Evolutionary conservation across 108 stramenopile genomes (phyloP).

Genomic region (Nitzschia sp.): DNA sequence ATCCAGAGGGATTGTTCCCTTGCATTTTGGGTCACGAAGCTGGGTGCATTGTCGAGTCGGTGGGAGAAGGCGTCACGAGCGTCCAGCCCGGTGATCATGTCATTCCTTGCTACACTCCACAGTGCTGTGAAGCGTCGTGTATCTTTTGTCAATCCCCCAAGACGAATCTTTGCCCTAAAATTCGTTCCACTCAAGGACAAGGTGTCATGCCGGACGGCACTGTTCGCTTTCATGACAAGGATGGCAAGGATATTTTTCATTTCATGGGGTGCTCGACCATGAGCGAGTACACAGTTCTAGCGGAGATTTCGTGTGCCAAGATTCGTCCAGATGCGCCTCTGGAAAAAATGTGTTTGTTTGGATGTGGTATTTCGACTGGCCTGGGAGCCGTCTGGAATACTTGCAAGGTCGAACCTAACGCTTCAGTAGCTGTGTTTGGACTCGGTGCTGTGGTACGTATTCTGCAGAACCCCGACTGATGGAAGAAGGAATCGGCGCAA

Average conservation of each 20-base stretch:
- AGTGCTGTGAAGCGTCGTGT: slow-evolving; percentile 72
- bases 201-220: slow-evolving; percentile 94
- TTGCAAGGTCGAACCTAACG: slow-evolving; percentile 84
- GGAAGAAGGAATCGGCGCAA: no score
- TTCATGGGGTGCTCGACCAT: slow-evolving; percentile 98
- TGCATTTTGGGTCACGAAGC: slow-evolving; percentile 87
- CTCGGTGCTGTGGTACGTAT: slow-evolving; percentile 85
- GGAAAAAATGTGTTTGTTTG: slow-evolving; percentile 90
- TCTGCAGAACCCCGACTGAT: background rate
- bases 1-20: slow-evolving; percentile 93
- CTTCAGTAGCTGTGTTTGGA: slow-evolving; percentile 93
- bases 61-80: slow-evolving; percentile 90
- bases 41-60: slow-evolving; percentile 86
- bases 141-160: slow-evolving; percentile 86
- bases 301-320: slow-evolving; percentile 92
- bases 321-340: slow-evolving; percentile 80
- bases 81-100: slow-evolving; percentile 84
- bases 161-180: slow-evolving; percentile 90
- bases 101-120: slow-evolving; percentile 83
- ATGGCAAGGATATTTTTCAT: slow-evolving; percentile 91
- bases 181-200: slow-evolving; percentile 83
- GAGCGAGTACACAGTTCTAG: slow-evolving; percentile 93
- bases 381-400: slow-evolving; percentile 94
- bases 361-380: slow-evolving; percentile 87
- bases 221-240: slow-evolving; percentile 71